A percentile compares a stretch with the other conserved stretches of the same genome.
Evolutionary conservation across 2,329 filamentous ascomycete species (phyloP).

Genomic region (Diaporthe capsici): DNA sequence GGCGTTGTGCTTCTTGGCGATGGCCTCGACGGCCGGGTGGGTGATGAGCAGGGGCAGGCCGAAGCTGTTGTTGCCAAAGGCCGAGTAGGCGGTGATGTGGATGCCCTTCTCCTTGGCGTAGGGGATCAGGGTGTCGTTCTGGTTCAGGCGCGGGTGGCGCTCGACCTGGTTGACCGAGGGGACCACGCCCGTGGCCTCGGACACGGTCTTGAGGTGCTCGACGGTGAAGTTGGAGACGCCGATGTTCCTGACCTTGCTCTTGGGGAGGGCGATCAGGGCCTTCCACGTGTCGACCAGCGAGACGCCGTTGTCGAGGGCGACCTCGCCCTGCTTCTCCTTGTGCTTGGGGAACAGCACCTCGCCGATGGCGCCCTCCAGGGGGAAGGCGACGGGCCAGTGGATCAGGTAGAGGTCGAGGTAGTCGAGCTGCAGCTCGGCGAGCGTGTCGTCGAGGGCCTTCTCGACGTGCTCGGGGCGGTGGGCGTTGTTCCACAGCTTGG

Average conservation of each 20-base stretch:
- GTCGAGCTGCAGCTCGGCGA: constrained; percentile 68
- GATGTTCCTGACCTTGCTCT: constrained; percentile 74
- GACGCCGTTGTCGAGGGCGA: constrained; percentile 60
- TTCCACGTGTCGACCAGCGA: constrained; percentile 61
- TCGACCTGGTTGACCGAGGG: constrained; percentile 79
- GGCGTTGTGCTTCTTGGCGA: constrained; percentile 66
- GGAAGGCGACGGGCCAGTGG: constrained; percentile 71
- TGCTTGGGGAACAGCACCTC: constrained; percentile 59
- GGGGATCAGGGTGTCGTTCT: constrained; percentile 69
- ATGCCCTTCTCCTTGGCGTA: constrained; percentile 75
- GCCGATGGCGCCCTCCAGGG: constrained; percentile 47
- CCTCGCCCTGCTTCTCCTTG: constrained; percentile 51
- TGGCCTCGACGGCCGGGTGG: constrained; percentile 67
- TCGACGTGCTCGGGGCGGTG: constrained; percentile 73
- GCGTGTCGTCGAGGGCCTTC: constrained; percentile 67
- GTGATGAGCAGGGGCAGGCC: constrained; percentile 69
- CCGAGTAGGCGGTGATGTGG: constrained; percentile 76
- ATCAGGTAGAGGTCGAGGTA: constrained; percentile 75
- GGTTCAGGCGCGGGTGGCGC: constrained; percentile 73
- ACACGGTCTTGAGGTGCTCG: constrained; percentile 68
- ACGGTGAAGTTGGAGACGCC: constrained; percentile 82
- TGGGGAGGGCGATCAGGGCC: constrained; percentile 61
- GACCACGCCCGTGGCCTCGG: constrained; percentile 69
- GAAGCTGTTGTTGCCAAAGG: constrained; percentile 63
- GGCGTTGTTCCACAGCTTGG: constrained; percentile 77